Evolutionary conservation across 1,284 basidiomycete genomes (phyloP).

Genomic region (Blastosporella zonata): DNA sequence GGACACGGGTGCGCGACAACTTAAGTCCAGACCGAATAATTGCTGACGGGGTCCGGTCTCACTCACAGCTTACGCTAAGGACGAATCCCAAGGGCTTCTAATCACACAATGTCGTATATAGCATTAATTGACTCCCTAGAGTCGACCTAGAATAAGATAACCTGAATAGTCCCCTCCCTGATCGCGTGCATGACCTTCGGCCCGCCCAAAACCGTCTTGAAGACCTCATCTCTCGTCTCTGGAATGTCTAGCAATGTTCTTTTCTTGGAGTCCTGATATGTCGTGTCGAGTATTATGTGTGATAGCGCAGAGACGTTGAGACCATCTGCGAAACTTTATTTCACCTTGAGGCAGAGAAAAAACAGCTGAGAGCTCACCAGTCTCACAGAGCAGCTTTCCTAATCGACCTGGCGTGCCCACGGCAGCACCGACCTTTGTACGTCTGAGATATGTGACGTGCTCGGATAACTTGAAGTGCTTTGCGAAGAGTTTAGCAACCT

Average conservation of each 20-base stretch:
- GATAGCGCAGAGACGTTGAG: slow-evolving; percentile 69
- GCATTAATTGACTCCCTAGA: slow-evolving; percentile 5
- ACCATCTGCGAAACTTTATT: slow-evolving; percentile 46
- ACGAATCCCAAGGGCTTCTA: slow-evolving; percentile 91
- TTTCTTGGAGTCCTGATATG: slow-evolving; percentile 71
- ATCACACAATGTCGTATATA: slow-evolving; percentile 20
- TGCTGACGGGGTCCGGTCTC: slow-evolving; percentile 14
- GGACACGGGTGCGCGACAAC: slow-evolving; percentile 71
- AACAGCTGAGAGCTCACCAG: slow-evolving; percentile 47
- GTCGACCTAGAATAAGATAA: slow-evolving; percentile 63
- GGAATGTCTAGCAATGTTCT: slow-evolving; percentile 75
- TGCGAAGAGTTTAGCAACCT: slow-evolving; percentile 83
- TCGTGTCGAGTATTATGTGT: slow-evolving; percentile 77
- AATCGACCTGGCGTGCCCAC: slow-evolving; percentile 82
- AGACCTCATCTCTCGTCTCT: slow-evolving; percentile 79
- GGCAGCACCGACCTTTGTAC: slow-evolving; percentile 73
- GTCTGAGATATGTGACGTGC: slow-evolving; percentile 71
- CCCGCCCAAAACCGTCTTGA: slow-evolving; percentile 66
- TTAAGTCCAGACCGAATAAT: not conserved
- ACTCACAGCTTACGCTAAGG: slow-evolving; percentile 68
- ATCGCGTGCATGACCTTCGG: slow-evolving; percentile 60
- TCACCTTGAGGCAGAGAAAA: not conserved
- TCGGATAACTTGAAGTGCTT: slow-evolving; percentile 83
- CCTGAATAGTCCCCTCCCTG: slow-evolving; percentile 66
- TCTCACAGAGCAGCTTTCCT: slow-evolving; percentile 75